A percentile compares a stretch with the other conserved stretches of the same genome.
These are phyloP conservation scores for Amyloporia xantha DNA, from an alignment of 768 basidiomycete genomes.

Conservation along the genomic window DNA sequence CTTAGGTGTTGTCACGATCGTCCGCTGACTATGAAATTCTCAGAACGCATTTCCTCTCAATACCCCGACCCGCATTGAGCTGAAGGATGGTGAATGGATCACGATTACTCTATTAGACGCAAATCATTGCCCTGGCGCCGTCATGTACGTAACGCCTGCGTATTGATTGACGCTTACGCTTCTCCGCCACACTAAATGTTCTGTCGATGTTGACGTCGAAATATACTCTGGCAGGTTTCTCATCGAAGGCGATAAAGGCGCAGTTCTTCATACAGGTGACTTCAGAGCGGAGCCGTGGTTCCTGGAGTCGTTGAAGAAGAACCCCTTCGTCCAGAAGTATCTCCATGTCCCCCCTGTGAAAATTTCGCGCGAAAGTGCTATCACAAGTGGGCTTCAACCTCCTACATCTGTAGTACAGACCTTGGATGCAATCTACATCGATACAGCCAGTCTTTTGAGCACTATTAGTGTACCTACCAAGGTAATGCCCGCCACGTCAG, in stretches of 20 bases:
- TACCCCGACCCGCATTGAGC: constrained; percentile 53
- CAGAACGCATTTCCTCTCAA: constrained; percentile 58
- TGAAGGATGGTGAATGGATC: constrained; percentile 52
- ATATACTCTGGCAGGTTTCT: constrained; percentile 55
- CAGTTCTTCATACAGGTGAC: constrained; percentile 91
- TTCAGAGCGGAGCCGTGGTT: constrained; percentile 84
- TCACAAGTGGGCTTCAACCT: neutral
- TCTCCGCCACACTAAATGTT: neutral
- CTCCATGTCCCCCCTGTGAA: constrained; percentile 33
- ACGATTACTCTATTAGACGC: constrained; percentile 81
- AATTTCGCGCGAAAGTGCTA: neutral
- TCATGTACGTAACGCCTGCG: constrained; percentile 63
- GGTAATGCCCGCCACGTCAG: no score
- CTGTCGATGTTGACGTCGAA: neutral
- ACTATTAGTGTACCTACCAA: constrained; percentile 10
- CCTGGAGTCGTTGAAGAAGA: constrained; percentile 56
- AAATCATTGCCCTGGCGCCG: constrained; percentile 92
- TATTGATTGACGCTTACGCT: neutral
- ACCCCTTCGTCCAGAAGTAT: constrained; percentile 70
- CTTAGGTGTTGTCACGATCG: no score
- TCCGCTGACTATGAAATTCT: no score
- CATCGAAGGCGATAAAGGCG: constrained; percentile 60
- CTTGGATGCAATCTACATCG: constrained; percentile 21
- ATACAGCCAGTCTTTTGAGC: constrained; percentile 18
- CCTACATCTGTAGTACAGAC: constrained; percentile 1